Evolutionary conservation across 345 rosid species (phyloP), one percentile per base, ranked within the genome.

Genomic region (Hibiscus trionum): DNA sequence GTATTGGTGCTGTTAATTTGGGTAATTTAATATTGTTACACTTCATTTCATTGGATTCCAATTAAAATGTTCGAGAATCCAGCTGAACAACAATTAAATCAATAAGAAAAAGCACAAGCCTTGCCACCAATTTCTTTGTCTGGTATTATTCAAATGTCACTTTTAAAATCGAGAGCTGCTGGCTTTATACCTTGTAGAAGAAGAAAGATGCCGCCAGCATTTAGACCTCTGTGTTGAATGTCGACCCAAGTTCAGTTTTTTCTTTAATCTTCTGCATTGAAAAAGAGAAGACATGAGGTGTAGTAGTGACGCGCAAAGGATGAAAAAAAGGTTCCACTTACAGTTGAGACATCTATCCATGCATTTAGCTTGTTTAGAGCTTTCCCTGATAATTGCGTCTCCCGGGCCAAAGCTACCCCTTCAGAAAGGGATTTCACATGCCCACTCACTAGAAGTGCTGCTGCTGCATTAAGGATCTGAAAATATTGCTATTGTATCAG

Each of bases 381-480:
- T 79, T 80, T 87, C 64, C 99, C 99, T 2, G 98, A 89, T 39
- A 72, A 76, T 46, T 89, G 99, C 11, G 82, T 86, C 79, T 87
- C 91, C 3, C 93, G 91, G 3, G 98, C 98, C 82, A 91, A 39
- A 56, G 61, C 67, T 11, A 93, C 90, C 69, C 97, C 98, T 74
- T 89, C 89, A 14, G 82, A 85, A 26, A 93, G 81, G 8, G 88
- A 83, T 17, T 76, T 68, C 33, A 82, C 96, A 58, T 11, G 66
- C 63, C 88, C 84, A 64, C 90, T 76, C 10, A 96, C 98, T 65
- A 88, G 63, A 11, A 93, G 91, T 52, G 98, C 94, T 16, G 98
- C 96, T 14, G 97, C 99, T 75, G 99, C 93, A 76, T 91, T 93
- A n/a, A 96, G 83, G 78, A 93, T 86, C 99, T 96, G 55, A 42